phyloP scores from a whole-genome alignment of 257 asterid species.

The Primulina eburnea region DNA sequence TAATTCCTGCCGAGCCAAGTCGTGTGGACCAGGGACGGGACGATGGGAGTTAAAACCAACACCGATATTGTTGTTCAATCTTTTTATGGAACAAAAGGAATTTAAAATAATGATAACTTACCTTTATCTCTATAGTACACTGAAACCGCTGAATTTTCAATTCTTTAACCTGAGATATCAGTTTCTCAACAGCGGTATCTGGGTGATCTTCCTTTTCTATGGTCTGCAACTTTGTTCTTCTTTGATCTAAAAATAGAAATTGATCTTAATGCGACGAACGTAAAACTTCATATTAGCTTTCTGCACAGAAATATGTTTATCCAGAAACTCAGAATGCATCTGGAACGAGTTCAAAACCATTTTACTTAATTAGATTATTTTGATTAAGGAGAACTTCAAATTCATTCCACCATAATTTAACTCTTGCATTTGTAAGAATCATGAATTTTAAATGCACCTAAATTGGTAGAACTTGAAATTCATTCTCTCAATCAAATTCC shows the following conservation, averaged over 20 bases:
- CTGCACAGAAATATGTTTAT: conserved; percentile 18
- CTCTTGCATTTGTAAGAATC: too few relatives aligned
- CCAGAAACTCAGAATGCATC: not conserved
- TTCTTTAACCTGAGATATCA: conserved; percentile 48
- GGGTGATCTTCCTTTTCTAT: conserved; percentile 62
- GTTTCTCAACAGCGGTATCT: conserved; percentile 48
- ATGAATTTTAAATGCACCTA: too few relatives aligned
- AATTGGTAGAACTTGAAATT: too few relatives aligned
- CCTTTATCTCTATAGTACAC: conserved; percentile 64
- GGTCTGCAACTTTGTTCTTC: conserved; percentile 47
- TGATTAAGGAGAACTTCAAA: too few relatives aligned
- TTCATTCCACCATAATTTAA: too few relatives aligned
- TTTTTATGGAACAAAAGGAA: conserved; percentile 27
- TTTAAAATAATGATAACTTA: conserved; percentile 22
- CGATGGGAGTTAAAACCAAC: conserved; percentile 23
- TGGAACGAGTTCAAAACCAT: too few relatives aligned
- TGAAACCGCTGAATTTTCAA: conserved; percentile 56
- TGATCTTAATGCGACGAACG: conserved; percentile 8
- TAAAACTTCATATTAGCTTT: not conserved
- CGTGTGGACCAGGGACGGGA: conserved; percentile 22
- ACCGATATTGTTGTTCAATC: not conserved
- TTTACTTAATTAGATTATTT: too few relatives aligned
- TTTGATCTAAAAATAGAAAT: conserved; percentile 44
- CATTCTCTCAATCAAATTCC: too few relatives aligned
- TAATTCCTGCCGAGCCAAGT: conserved; percentile 47